These are phyloP conservation scores for Penicillium daleae DNA, from an alignment of 495 filamentous ascomycete genomes.

Conservation along the genomic window DNA sequence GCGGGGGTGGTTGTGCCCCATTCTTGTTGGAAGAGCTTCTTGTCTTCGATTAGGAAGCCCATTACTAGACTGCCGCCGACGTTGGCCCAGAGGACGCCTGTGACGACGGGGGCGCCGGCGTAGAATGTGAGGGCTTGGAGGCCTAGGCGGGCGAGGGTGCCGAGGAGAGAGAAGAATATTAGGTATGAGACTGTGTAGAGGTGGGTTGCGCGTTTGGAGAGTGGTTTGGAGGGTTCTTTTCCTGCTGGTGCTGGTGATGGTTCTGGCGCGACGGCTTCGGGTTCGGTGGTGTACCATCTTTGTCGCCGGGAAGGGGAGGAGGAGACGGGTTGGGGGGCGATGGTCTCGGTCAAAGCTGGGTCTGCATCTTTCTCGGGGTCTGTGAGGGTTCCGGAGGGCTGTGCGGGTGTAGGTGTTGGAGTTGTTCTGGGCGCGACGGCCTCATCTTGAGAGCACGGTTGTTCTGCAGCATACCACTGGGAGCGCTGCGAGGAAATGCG, in stretches of 20 bases:
- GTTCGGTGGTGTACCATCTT: slow-evolving; percentile 16
- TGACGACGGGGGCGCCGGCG: slow-evolving; percentile 73
- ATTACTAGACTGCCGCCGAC: slow-evolving; percentile 81
- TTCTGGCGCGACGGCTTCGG: neutral
- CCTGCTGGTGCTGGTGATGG: slow-evolving; percentile 7
- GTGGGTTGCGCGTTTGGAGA: slow-evolving; percentile 65
- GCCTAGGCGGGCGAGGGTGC: slow-evolving; percentile 83
- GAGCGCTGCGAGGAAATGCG: neutral
- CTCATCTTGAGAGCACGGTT: neutral
- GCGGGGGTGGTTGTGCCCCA: slow-evolving; percentile 46
- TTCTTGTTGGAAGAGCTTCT: slow-evolving; percentile 71
- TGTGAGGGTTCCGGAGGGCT: neutral
- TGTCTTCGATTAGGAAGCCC: slow-evolving; percentile 84
- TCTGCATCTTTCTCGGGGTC: slow-evolving; percentile 13
- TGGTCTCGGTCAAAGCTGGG: slow-evolving; percentile 19
- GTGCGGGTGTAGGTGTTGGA: neutral
- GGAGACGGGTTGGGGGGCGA: slow-evolving; percentile 21
- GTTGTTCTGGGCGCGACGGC: neutral
- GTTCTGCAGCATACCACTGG: neutral
- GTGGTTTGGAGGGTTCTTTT: slow-evolving; percentile 11
- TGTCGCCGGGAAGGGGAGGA: slow-evolving; percentile 13
- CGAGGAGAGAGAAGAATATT: slow-evolving; percentile 83
- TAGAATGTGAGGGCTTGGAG: slow-evolving; percentile 83
- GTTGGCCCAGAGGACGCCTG: slow-evolving; percentile 86
- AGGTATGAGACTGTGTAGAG: slow-evolving; percentile 82